Base-by-base conservation (phyloP, 805 yeast species). In the Yarrowia porcina region DNA sequence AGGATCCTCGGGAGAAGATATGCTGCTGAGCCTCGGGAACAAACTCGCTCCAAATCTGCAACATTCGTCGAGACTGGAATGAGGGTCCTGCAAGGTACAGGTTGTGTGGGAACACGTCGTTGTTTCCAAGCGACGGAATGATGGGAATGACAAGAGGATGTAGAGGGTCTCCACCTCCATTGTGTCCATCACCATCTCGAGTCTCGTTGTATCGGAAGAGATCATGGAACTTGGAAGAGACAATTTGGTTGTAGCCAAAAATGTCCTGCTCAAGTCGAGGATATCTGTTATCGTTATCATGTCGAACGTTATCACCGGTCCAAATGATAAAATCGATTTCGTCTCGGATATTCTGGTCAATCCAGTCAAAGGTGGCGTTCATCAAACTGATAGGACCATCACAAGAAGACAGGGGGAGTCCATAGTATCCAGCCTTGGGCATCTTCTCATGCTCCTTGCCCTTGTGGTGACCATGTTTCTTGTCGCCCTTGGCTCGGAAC, bases 291-390 rank as follows among this genome's bases (percentile, higher is more conserved):
- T 89, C 96, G 69, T 86, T 88, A 72, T 89, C 96, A 72, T 89
- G 96, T 63, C 96, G 79, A 49, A 88, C 83, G 69, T 89, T 90
- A 74, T 90, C 97, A 32, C 97, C 97, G 0, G 96, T 89, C 96
- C 96, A 90, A 13, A 90, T 81, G 12, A 90, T 86, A 73, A 90
- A 90, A 72, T 90, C 97, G 54, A 90, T 85, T 67, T 89, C 84
- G 72, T 88, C 94, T 65, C 79, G 82, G 64, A 90, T 72, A 65
- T 89, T 84, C 12, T 78, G 76, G 20, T 78, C 73, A 1, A 90
- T 76, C 94, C 96, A 90, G 30, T 79, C 71, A 62, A 90, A 74
- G 0, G 96, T 89, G 17, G 78, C 78, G 10, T 83, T 76, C 73
- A 87, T 83, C 54, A 90, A 73, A 0, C 74, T 73, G 71, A 84